Conservation (phyloP, 495 filamentous ascomycete genomes). For the Acidomyces sp. region DNA sequence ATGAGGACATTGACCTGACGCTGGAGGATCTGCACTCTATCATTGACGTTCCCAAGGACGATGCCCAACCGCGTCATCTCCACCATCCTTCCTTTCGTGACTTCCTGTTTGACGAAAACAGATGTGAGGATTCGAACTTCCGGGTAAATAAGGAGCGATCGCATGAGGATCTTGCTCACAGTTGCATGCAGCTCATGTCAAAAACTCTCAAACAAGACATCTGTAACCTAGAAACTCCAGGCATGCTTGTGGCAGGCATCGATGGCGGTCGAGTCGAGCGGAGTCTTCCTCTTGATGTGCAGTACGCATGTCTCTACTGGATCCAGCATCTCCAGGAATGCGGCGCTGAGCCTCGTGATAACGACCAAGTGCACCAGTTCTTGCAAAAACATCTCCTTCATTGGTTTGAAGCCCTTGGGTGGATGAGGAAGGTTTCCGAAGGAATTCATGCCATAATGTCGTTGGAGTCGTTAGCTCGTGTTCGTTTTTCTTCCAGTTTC, state of each 20-base stretch:
- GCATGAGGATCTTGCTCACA: constrained; percentile 15
- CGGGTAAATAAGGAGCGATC: constrained; percentile 17
- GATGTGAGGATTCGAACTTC: constrained; percentile 15
- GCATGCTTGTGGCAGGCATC: constrained; percentile 6
- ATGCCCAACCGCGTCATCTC: constrained; percentile 25
- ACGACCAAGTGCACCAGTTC: constrained; percentile 18
- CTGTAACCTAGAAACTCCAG: constrained; percentile 7
- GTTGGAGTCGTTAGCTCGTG: constrained; percentile 4
- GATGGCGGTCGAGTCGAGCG: not conserved
- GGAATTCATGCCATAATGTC: constrained; percentile 6
- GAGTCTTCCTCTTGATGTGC: constrained; percentile 13
- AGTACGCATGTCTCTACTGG: constrained; percentile 28
- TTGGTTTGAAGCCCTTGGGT: constrained; percentile 21
- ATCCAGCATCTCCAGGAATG: constrained; percentile 21
- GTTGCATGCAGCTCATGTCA: constrained; percentile 20
- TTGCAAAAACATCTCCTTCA: constrained; percentile 16
- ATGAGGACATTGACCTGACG: not conserved
- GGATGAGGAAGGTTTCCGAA: constrained; percentile 11
- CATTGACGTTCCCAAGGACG: constrained; percentile 25
- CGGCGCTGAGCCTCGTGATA: constrained; percentile 5
- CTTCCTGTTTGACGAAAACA: constrained; percentile 35
- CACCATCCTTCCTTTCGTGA: constrained; percentile 42
- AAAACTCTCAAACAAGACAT: constrained; percentile 8
- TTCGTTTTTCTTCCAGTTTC: constrained; percentile 1
- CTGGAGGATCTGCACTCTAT: constrained; percentile 28